Conservation (phyloP, 345 rosid genomes). For the Gossypium ekmanianum region DNA sequence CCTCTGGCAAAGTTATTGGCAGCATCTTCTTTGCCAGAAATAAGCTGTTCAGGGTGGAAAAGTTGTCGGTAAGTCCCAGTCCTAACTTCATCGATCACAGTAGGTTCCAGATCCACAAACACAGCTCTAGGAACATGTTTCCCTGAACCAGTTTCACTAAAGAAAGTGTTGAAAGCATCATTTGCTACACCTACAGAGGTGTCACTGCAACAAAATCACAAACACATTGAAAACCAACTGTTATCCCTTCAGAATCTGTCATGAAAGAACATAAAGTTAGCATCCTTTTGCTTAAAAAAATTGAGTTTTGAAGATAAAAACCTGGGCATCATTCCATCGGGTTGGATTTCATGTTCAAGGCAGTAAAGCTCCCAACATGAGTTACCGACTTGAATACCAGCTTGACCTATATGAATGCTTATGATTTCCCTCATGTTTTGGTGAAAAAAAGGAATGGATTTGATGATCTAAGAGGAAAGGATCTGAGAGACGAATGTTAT, state of each 20-base stretch:
- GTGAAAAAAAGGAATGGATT: neutral
- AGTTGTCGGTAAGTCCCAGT: slow-evolving; percentile 79
- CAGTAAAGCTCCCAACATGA: slow-evolving; percentile 79
- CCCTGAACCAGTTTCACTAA: slow-evolving; percentile 82
- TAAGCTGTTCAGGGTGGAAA: slow-evolving; percentile 89
- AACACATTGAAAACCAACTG: no score
- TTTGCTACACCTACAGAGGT: slow-evolving; percentile 50
- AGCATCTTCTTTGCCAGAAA: slow-evolving; percentile 86
- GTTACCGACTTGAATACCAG: slow-evolving; percentile 76
- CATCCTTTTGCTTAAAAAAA: neutral
- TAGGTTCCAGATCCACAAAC: slow-evolving; percentile 76
- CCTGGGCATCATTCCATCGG: slow-evolving; percentile 67
- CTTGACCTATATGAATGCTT: slow-evolving; percentile 69
- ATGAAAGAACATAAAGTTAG: no score
- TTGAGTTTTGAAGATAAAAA: neutral
- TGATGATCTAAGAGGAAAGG: neutral
- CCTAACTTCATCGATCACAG: slow-evolving; percentile 80
- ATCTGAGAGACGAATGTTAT: neutral
- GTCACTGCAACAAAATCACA: slow-evolving; percentile 43
- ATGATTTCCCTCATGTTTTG: slow-evolving; percentile 55
- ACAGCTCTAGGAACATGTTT: slow-evolving; percentile 83
- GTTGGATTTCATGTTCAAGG: slow-evolving; percentile 71
- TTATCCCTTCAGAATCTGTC: no score
- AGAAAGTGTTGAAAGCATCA: slow-evolving; percentile 88
- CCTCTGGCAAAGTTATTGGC: slow-evolving; percentile 92